These are phyloP conservation scores for Argentina anserina DNA, from an alignment of 306 rosid species.

Conservation along the genomic window DNA sequence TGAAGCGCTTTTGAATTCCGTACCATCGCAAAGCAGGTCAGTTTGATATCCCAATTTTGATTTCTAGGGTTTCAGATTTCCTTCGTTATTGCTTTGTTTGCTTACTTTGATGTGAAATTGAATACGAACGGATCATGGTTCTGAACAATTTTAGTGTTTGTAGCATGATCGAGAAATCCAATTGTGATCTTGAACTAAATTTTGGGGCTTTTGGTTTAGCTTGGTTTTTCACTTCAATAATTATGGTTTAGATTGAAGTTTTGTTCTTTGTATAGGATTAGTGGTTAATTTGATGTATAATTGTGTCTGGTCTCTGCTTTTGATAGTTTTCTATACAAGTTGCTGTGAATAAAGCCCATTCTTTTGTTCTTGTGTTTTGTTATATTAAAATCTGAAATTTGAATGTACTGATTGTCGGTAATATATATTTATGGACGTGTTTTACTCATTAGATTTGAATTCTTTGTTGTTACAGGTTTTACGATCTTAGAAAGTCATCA, in stretches of 20 bases:
- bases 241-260: background rate
- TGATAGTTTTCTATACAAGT: background rate
- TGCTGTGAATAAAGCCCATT: background rate
- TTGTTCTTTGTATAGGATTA: background rate
- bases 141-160: background rate
- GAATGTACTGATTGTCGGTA: background rate
- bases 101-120: background rate
- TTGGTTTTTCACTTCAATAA: background rate
- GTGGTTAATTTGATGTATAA: background rate
- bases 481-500: background rate
- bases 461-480: background rate
- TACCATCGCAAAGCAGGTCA: constrained; percentile 29
- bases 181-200: background rate
- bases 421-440: background rate
- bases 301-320: background rate
- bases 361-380: background rate
- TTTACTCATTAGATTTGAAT: background rate
- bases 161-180: background rate
- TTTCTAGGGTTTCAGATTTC: constrained; percentile 24
- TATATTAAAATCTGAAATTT: background rate
- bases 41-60: constrained; percentile 20
- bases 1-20: background rate
- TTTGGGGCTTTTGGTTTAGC: background rate
- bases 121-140: background rate
- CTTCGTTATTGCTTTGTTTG: background rate